Base-by-base conservation (phyloP, 495 filamentous ascomycete genomes). In the Bathelium albidoporum region DNA sequence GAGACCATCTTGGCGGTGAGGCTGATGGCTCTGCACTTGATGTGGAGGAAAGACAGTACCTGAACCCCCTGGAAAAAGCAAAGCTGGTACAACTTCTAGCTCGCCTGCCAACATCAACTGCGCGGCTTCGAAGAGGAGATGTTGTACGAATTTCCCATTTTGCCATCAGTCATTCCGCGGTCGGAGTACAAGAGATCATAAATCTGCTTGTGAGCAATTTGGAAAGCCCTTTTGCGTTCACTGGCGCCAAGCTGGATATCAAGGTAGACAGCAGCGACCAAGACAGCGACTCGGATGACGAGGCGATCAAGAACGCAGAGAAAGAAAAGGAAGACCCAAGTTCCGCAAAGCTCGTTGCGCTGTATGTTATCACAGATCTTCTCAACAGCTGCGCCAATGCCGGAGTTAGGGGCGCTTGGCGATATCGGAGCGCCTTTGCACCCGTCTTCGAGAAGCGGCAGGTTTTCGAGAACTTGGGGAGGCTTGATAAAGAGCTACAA, bases 351-450 rank as follows among this genome's bases (percentile, higher is more conserved):
- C 79, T 97, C 0, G 85, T 96, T 36, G 94, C 83, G 11, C 81
- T 98, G 14, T 95, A 94, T 69, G 75, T 95, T 16, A 84, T 96
- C 60, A 91, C 87, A 59, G 95, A 98, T 72, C 89, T 97, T 61
- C 82, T 96, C 32, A 91, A 88, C 0, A 88, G 90, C 1, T 90
- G 89, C 2, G 87, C 89, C 1, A 91, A 88, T 0, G 87, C 85
- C 65, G 90, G 90, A 0, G 88, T 96, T 36, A 82, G 90, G 0
- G 88, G 93, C 70, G 90, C 91, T 4, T 97, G 91, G 91, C 85
- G 91, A 45, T 97, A 94, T 69, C 83, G 93, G 22, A 86, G 89
- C 69, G 77, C 94, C 24, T 94, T 98, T 66, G 95, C 96, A 73
- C 75, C 78, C 0, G 84, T 87, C 0, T 77, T 98, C 9, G 83